These are phyloP conservation scores for Cadophora sp. DNA, from an alignment of 2,329 filamentous ascomycete species.

Conservation along the genomic window DNA sequence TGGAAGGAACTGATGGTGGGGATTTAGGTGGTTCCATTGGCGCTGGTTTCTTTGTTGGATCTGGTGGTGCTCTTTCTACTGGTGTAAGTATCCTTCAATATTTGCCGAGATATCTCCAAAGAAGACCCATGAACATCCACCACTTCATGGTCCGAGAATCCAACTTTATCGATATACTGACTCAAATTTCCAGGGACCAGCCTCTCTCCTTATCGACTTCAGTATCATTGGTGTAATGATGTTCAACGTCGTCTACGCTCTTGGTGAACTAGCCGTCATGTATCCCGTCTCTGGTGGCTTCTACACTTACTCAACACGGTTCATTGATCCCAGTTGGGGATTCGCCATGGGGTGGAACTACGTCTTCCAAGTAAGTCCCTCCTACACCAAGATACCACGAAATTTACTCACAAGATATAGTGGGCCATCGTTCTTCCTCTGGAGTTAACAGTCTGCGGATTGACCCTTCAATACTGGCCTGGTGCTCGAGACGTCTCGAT, in stretches of 20 bases:
- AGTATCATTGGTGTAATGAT: conserved; percentile 82
- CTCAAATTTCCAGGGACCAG: conserved; percentile 61
- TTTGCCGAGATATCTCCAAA: too few relatives aligned
- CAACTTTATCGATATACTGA: conserved; percentile 8
- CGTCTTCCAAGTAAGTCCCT: conserved; percentile 64
- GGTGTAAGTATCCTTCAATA: conserved; percentile 21
- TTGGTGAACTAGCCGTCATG: conserved; percentile 88
- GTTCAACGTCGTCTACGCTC: conserved; percentile 76
- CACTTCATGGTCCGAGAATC: too few relatives aligned
- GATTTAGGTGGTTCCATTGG: conserved; percentile 78
- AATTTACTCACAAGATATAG: conserved; percentile 1
- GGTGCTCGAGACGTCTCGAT: conserved; percentile 50
- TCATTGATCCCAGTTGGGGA: conserved; percentile 93
- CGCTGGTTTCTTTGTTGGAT: conserved; percentile 87
- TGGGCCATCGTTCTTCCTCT: conserved; percentile 85
- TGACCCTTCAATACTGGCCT: conserved; percentile 67
- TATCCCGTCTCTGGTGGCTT: conserved; percentile 93
- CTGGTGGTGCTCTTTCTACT: conserved; percentile 49
- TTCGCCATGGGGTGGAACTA: conserved; percentile 96
- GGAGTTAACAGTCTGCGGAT: conserved; percentile 52
- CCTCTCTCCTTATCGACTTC: conserved; percentile 78
- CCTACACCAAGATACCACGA: background rate
- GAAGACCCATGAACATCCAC: too few relatives aligned
- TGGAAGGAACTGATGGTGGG: too few relatives aligned
- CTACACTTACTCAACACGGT: conserved; percentile 86